A percentile compares a stretch with the other conserved stretches of the same genome.
Conservation (phyloP, 2,329 filamentous ascomycete species). For the Arthrobotrys pseudoclavata region DNA sequence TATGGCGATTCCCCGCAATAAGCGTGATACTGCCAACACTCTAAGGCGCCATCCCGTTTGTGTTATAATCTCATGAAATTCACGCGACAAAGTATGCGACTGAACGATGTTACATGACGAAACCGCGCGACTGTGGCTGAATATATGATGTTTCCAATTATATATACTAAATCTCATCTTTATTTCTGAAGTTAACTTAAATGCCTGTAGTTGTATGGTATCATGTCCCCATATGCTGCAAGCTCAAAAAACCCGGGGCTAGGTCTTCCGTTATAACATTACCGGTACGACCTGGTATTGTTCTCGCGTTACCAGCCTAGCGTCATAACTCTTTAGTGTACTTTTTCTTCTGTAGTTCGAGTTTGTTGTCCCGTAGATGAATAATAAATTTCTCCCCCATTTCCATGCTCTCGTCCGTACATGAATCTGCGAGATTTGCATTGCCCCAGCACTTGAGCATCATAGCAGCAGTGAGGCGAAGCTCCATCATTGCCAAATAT, state of each 20-base stretch:
- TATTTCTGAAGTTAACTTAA: not conserved
- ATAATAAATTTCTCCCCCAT: not conserved
- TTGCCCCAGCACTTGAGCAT: slow-evolving; percentile 2
- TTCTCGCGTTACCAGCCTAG: no score
- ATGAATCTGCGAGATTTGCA: slow-evolving; percentile 25
- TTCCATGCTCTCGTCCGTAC: slow-evolving; percentile 46
- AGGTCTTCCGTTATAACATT: no score
- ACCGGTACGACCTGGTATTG: no score
- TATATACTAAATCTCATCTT: not conserved
- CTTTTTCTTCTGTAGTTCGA: slow-evolving; percentile 7
- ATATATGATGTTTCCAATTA: no score
- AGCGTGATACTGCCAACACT: slow-evolving; percentile 4
- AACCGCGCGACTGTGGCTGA: not conserved
- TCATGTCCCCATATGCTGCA: no score
- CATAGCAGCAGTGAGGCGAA: not conserved
- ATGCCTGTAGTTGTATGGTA: not conserved
- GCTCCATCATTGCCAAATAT: slow-evolving; percentile 14
- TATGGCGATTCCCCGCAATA: slow-evolving; percentile 3
- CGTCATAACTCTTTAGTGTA: not conserved
- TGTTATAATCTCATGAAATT: slow-evolving; percentile 12
- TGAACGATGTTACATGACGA: not conserved
- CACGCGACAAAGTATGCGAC: not conserved
- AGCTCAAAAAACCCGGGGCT: no score
- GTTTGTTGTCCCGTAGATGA: slow-evolving; percentile 11
- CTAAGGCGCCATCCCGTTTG: not conserved